Evolutionary conservation across 768 basidiomycete species (phyloP).

Genomic region (Boletales sp.): DNA sequence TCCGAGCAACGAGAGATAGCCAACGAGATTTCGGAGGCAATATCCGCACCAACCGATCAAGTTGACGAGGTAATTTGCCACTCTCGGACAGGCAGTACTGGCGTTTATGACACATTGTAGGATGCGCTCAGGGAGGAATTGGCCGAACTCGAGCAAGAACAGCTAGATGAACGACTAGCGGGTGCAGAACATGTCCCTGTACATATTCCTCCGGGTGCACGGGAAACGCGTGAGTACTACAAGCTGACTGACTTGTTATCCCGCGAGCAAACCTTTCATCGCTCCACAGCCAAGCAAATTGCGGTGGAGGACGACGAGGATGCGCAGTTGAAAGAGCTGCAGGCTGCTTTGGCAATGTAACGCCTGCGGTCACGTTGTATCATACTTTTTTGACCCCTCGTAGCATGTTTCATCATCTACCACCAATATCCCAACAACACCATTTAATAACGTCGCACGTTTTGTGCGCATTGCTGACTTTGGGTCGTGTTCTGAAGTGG

Average conservation of each 20-base stretch:
- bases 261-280: conserved; percentile 3
- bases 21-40: conserved; percentile 86
- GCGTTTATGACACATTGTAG: conserved; percentile 38
- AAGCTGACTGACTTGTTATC: conserved; percentile 13
- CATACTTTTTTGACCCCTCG: conserved; percentile 7
- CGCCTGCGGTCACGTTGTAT: conserved; percentile 9
- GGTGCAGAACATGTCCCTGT: conserved; percentile 89
- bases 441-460: conserved; percentile 27
- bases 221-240: conserved; percentile 44
- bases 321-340: conserved; percentile 80
- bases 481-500: conserved; percentile 20
- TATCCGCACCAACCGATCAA: conserved; percentile 66
- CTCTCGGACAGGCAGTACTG: neutral
- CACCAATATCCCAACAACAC: conserved; percentile 31
- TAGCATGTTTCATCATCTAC: conserved; percentile 25
- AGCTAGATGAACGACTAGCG: conserved; percentile 77
- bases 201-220: conserved; percentile 68
- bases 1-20: conserved; percentile 90
- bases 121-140: conserved; percentile 78
- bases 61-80: conserved; percentile 66
- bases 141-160: conserved; percentile 84
- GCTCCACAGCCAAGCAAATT: conserved; percentile 28
- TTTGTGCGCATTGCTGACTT: conserved; percentile 19
- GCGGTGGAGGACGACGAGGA: conserved; percentile 89
- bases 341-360: conserved; percentile 85